Evolutionary conservation across 805 yeast genomes (phyloP).

Genomic region (Candida tammaniensis): DNA sequence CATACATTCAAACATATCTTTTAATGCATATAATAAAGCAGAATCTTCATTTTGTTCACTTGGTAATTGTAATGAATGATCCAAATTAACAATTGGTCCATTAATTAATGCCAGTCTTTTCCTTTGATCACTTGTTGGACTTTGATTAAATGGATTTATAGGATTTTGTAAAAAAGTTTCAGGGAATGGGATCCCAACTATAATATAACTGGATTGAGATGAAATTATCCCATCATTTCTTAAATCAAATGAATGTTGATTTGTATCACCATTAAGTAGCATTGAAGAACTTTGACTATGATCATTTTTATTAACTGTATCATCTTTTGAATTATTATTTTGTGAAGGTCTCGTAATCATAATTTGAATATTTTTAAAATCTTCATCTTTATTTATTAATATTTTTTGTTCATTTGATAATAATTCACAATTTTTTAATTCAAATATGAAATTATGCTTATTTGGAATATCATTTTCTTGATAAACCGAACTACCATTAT

Average conservation of each 20-base stretch:
- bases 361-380: constrained; percentile 27
- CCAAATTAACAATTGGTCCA: constrained; percentile 85
- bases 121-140: constrained; percentile 62
- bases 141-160: constrained; percentile 37
- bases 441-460: constrained; percentile 11
- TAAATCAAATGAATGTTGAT: not conserved
- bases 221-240: constrained; percentile 23
- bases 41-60: constrained; percentile 27
- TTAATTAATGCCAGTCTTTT: constrained; percentile 72
- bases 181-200: constrained; percentile 42
- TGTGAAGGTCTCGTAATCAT: constrained; percentile 37
- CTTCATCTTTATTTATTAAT: constrained; percentile 23
- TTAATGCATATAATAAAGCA: constrained; percentile 54
- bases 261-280: constrained; percentile 18
- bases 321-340: constrained; percentile 7
- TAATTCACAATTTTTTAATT: constrained; percentile 24
- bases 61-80: constrained; percentile 54
- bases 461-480: constrained; percentile 13
- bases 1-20: constrained; percentile 84
- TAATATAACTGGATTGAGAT: constrained; percentile 29
- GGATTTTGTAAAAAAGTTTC: constrained; percentile 32
- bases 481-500: constrained; percentile 4
- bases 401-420: constrained; percentile 33
- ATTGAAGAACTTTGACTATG: constrained; percentile 35
- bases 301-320: constrained; percentile 16